These are phyloP conservation scores for Polychaeton citri DNA, from an alignment of 2,329 filamentous ascomycete genomes.

Conservation along the genomic window DNA sequence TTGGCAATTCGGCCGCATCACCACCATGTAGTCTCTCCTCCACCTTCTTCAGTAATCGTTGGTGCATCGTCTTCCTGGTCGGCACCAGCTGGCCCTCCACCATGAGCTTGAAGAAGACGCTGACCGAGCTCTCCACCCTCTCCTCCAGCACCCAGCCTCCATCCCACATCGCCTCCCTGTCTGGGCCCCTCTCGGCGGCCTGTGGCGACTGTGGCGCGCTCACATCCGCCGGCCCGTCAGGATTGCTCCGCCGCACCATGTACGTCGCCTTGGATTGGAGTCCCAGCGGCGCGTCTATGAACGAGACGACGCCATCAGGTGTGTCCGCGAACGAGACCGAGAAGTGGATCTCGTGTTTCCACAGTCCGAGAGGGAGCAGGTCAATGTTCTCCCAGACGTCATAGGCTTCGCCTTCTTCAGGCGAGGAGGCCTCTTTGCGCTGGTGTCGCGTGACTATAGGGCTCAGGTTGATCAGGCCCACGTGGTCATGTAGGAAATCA, in stretches of 20 bases:
- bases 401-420: slow-evolving; percentile 3
- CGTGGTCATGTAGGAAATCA: slow-evolving; percentile 8
- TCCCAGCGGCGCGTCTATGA: slow-evolving; percentile 5
- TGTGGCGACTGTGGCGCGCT: neutral
- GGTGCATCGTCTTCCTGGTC: slow-evolving; percentile 6
- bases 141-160: slow-evolving; percentile 6
- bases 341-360: slow-evolving; percentile 9
- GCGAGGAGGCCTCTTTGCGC: neutral
- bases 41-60: slow-evolving; percentile 4
- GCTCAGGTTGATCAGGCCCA: slow-evolving; percentile 7
- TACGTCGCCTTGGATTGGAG: slow-evolving; percentile 5
- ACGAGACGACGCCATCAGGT: slow-evolving; percentile 3
- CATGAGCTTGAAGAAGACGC: slow-evolving; percentile 4
- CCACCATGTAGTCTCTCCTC: slow-evolving; percentile 1
- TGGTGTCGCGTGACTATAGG: slow-evolving; percentile 7
- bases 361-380: slow-evolving; percentile 8
- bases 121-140: slow-evolving; percentile 4
- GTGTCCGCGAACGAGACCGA: slow-evolving; percentile 6
- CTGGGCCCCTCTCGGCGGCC: neutral
- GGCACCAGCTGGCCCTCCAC: slow-evolving; percentile 6
- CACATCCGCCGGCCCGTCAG: neutral
- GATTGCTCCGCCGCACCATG: slow-evolving; percentile 1
- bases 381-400: slow-evolving; percentile 8
- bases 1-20: neutral
- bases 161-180: neutral